Base-by-base conservation (phyloP, 306 rosid genomes). In the Ammopiptanthus mongolicus region DNA sequence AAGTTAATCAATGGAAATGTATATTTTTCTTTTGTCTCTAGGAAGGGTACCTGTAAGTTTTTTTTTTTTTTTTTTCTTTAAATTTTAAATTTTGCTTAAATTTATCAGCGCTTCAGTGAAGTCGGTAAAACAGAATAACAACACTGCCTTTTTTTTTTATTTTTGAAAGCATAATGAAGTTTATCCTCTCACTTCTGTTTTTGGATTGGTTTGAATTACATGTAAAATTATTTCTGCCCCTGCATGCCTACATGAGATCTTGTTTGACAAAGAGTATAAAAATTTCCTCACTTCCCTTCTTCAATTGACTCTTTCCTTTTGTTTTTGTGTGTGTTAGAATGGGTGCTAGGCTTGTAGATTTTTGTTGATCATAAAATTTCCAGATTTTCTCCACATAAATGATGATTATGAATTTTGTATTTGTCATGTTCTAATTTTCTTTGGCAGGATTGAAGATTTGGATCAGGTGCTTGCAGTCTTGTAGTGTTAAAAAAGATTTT, bases 381-480 rank as follows among this genome's bases (percentile, higher is more conserved):
- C 8, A 3, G 17, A 39, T 80, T 46, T 36, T 59, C 61, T 51
- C 15, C 23, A 37, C 8, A 48, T 8, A 72, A 50, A 22, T 80
- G 74, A 52, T 65, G 52, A 75, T 76, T 70, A 59, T 77, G 63
- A 69, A 63, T 74, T 79, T 75, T 77, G 44, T 77, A 22, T 19
- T 64, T 59, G 29, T 81, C 80, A 86, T 82, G 80, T 50, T 80
- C 58, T 55, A 52, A 68, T 69, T 56, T 75, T 44, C 9, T 48
- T 50, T 62, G 51, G 58, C 50, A 17, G 74, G 69, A 65, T 74
- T 61, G 83, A 74, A 74, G 74, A 34, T 41, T 77, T 42, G 55
- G 53, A 52, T 77, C 25, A 33, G 42, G 33, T 60, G 29, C 11
- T 51, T 70, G 25, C 22, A 51, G 17, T 42, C 18, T 66, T 51